A percentile compares a stretch with the other conserved stretches of the same genome.
These are phyloP conservation scores for Boletus mariae DNA, from an alignment of 1,284 basidiomycete species.

Conservation along the genomic window DNA sequence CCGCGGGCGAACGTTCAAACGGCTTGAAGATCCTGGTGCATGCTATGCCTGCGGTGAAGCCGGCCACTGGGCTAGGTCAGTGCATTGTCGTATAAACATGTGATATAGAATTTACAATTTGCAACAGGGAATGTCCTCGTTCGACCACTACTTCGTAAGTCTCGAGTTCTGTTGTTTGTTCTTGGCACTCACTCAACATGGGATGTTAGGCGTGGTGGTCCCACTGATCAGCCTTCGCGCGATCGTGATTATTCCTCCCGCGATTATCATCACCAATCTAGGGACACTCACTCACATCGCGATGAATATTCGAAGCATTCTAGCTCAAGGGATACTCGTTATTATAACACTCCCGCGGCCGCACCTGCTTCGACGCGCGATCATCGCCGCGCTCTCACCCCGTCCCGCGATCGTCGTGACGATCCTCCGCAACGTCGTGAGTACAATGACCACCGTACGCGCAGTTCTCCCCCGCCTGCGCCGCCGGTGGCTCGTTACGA, in stretches of 20 bases:
- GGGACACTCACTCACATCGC: constrained; percentile 49
- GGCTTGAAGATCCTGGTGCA: constrained; percentile 72
- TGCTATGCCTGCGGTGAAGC: constrained; percentile 80
- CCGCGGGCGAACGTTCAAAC: constrained; percentile 75
- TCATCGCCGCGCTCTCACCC: constrained; percentile 52
- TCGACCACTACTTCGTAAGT: constrained; percentile 43
- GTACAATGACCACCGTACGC: constrained; percentile 60
- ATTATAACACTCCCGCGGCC: constrained; percentile 56
- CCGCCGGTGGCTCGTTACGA: constrained; percentile 42
- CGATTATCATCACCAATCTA: constrained; percentile 45
- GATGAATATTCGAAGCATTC: constrained; percentile 40
- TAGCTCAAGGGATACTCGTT: constrained; percentile 47
- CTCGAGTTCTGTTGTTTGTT: constrained; percentile 13
- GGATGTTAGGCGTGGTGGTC: constrained; percentile 29
- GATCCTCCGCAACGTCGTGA: constrained; percentile 55
- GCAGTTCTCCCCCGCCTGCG: constrained; percentile 46
- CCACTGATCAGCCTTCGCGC: constrained; percentile 42
- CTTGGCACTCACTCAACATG: constrained; percentile 1
- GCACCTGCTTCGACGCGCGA: constrained; percentile 43
- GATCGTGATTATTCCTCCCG: constrained; percentile 51
- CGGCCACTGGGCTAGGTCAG: constrained; percentile 83
- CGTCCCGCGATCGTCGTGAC: constrained; percentile 66
- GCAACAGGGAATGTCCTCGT: constrained; percentile 68
- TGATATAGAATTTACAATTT: constrained; percentile 6
- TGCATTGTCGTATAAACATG: neutral